Base-by-base conservation (phyloP, 805 yeast species). In the Ogataea henricii region DNA sequence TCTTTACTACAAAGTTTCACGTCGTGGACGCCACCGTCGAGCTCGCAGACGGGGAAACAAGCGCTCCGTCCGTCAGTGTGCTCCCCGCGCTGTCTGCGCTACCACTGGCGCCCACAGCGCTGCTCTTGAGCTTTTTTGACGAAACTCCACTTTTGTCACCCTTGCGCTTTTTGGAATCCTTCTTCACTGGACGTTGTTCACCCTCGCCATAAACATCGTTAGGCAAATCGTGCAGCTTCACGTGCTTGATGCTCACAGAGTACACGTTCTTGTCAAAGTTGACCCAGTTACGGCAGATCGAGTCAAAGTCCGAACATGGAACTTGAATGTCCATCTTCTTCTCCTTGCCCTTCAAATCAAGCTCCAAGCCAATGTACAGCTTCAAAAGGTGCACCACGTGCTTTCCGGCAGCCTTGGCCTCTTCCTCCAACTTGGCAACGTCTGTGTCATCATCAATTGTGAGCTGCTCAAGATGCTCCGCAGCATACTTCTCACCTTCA, bases 221-320 rank as follows among this genome's bases (percentile, higher is more conserved):
- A 5, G 97, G 97, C 27, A 94, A 71, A 57, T 90, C 96, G 68
- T 84, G 78, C 36, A 85, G 66, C 58, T 88, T 87, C 42, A 86
- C 89, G 59, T 82, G 87, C 61, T 82, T 84, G 58, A 90, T 82
- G 47, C 79, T 74, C 51, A 92, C 72, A 20, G 82, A 72, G 59
- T 82, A 75, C 8, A 75, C 66, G 37, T 81, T 78, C 45, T 81
- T 85, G 55, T 85, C 79, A 59, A 80, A 94, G 32, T 75, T 74
- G 17, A 74, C 74, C 82, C 92, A 88, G 27, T 81, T 76, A 54
- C 88, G 83, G 67, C 97, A 89, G 6, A 89, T 68, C 36, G 78
- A 83, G 69, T 79, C 89, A 65, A 92, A 94, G 51, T 94, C 98
- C 17, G 88, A 78, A 63, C 98, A 91, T 16, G 96, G 96, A 53